These are phyloP conservation scores for Xylariaceae sp. DNA, from an alignment of 2,329 filamentous ascomycete genomes.

Conservation along the genomic window DNA sequence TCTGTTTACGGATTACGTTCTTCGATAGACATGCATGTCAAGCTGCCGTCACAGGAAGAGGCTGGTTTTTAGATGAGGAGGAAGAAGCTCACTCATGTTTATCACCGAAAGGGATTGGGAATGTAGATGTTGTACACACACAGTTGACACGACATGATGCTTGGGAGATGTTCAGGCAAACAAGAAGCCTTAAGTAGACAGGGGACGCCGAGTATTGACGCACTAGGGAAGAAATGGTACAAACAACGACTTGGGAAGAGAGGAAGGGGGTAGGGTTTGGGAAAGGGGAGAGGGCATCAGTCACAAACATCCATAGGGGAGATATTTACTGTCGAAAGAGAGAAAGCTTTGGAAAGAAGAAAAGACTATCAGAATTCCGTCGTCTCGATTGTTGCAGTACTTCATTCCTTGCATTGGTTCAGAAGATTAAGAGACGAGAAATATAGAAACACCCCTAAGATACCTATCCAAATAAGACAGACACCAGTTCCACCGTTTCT, in stretches of 20 bases:
- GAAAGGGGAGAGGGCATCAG: background rate
- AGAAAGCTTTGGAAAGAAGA: constrained; percentile 14
- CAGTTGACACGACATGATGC: background rate
- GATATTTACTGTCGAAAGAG: background rate
- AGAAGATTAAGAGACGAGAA: no score
- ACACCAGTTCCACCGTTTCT: no score
- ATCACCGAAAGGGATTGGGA: background rate
- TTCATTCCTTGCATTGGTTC: no score
- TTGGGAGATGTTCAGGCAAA: background rate
- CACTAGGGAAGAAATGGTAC: background rate
- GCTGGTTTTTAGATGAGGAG: background rate
- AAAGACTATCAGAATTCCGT: no score
- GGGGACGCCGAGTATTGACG: background rate
- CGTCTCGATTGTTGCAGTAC: no score
- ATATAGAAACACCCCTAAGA: no score
- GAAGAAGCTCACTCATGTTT: background rate
- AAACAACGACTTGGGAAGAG: background rate
- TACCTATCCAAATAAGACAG: no score
- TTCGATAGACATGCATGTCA: background rate
- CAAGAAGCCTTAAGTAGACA: background rate
- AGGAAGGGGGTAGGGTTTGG: background rate
- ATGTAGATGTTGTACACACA: background rate
- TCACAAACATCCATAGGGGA: background rate
- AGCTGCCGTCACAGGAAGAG: background rate
- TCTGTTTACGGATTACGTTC: background rate